Evolutionary conservation across 2,329 filamentous ascomycete genomes (phyloP).

Genomic region (Penicillium thymicola): DNA sequence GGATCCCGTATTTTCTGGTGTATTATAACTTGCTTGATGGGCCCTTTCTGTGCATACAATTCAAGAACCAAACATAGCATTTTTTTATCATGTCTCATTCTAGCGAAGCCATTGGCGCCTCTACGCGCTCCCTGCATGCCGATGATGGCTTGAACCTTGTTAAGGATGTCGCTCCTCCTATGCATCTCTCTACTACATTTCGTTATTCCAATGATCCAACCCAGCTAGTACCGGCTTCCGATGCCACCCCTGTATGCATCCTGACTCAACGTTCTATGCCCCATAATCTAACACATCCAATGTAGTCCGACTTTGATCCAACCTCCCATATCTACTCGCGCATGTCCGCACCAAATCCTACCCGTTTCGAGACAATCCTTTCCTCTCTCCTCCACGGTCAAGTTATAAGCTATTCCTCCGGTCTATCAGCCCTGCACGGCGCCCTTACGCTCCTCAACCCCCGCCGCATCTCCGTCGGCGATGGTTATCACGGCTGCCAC

Average conservation of each 20-base stretch:
- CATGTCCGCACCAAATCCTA: slow-evolving; percentile 71
- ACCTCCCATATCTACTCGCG: slow-evolving; percentile 77
- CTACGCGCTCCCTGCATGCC: slow-evolving; percentile 75
- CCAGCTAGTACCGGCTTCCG: slow-evolving; percentile 52
- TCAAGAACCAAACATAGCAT: slow-evolving; percentile 21
- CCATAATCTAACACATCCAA: not conserved
- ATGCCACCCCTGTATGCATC: slow-evolving; percentile 52
- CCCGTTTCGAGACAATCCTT: slow-evolving; percentile 80
- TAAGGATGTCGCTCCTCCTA: slow-evolving; percentile 77
- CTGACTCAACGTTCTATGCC: not conserved
- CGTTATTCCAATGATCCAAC: slow-evolving; percentile 72
- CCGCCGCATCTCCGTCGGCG: slow-evolving; percentile 73
- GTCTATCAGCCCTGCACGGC: slow-evolving; percentile 84
- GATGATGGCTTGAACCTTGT: slow-evolving; percentile 73
- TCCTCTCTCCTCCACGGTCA: slow-evolving; percentile 63
- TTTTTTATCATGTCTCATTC: slow-evolving; percentile 26
- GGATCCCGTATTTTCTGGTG: slow-evolving; percentile 5
- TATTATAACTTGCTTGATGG: slow-evolving; percentile 12
- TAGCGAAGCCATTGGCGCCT: slow-evolving; percentile 40
- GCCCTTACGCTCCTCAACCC: slow-evolving; percentile 82
- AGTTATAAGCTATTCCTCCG: slow-evolving; percentile 76
- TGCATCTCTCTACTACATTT: slow-evolving; percentile 91
- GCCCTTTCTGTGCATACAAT: slow-evolving; percentile 18
- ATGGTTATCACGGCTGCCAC: slow-evolving; percentile 91
- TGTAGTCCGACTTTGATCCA: slow-evolving; percentile 23